Conservation (phyloP, 2,329 filamentous ascomycete genomes). For the Helotiales sp. region DNA sequence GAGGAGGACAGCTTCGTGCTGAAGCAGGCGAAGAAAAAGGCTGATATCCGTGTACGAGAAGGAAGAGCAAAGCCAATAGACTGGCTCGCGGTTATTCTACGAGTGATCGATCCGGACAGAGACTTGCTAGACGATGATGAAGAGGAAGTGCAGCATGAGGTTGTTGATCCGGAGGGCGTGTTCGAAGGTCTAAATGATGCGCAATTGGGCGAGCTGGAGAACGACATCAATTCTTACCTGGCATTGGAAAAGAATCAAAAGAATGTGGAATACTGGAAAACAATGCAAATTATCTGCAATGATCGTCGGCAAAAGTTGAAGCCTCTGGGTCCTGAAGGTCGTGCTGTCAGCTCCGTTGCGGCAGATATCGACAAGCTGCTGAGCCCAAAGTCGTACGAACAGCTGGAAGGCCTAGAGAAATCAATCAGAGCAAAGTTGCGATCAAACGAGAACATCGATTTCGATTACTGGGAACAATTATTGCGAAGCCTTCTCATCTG, state of each 20-base stretch:
- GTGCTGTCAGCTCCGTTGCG: conserved; percentile 79
- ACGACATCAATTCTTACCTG: conserved; percentile 78
- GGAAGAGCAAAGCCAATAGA: conserved; percentile 90
- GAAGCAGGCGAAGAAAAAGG: conserved; percentile 97
- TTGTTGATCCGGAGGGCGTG: conserved; percentile 78
- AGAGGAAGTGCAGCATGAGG: conserved; percentile 68
- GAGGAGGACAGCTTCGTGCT: conserved; percentile 96
- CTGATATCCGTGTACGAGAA: conserved; percentile 89
- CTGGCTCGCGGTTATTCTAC: conserved; percentile 86
- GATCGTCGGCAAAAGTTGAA: conserved; percentile 70
- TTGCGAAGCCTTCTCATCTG: conserved; percentile 81
- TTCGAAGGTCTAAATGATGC: conserved; percentile 69
- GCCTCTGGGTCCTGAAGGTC: conserved; percentile 58
- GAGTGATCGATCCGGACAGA: conserved; percentile 82
- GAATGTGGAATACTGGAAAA: conserved; percentile 91
- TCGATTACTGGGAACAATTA: conserved; percentile 96
- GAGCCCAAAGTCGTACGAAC: conserved; percentile 78
- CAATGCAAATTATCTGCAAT: conserved; percentile 79
- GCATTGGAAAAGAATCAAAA: conserved; percentile 74
- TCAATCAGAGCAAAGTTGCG: conserved; percentile 85
- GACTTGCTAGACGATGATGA: conserved; percentile 83
- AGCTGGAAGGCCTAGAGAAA: conserved; percentile 81
- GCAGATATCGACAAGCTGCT: conserved; percentile 87
- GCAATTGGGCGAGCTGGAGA: conserved; percentile 74
- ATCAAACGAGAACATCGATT: conserved; percentile 85